Evolutionary conservation across 331 rosid genomes (phyloP).

Genomic region (Malus hybrid): DNA sequence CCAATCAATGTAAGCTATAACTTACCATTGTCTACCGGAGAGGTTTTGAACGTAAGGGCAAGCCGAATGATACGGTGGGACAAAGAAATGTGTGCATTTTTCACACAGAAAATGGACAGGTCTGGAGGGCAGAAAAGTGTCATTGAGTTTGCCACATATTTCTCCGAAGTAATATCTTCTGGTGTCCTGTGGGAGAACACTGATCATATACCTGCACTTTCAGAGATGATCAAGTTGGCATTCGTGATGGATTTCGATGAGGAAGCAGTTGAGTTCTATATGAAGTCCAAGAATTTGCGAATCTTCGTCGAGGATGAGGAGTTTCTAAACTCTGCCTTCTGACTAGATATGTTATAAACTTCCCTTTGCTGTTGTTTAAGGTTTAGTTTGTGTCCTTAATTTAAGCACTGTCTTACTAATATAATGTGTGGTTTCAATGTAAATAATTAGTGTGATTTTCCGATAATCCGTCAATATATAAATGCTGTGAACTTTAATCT

Average conservation of each 20-base stretch:
- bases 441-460: not conserved
- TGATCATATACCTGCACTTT: conserved; percentile 41
- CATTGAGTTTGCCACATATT: conserved; percentile 47
- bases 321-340: conserved; percentile 32
- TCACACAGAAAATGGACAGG: conserved; percentile 30
- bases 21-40: conserved; percentile 36
- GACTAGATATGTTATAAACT: not conserved
- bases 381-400: not conserved
- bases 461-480: not conserved
- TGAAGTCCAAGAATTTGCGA: conserved; percentile 61
- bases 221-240: conserved; percentile 55
- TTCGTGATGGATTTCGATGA: conserved; percentile 44
- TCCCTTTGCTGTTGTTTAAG: not conserved
- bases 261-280: conserved; percentile 40
- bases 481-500: not conserved
- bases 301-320: conserved; percentile 51
- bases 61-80: conserved; percentile 50
- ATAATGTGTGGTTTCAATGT: not conserved
- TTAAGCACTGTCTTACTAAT: not conserved
- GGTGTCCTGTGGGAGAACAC: conserved; percentile 41
- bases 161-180: conserved; percentile 48
- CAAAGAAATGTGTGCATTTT: conserved; percentile 24
- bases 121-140: conserved; percentile 13
- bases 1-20: conserved; percentile 39
- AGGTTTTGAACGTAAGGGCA: conserved; percentile 18